A percentile compares a stretch with the other conserved stretches of the same genome.
phyloP scores from a whole-genome alignment of 257 asterid genomes.

The Nicotiana knightiana region DNA sequence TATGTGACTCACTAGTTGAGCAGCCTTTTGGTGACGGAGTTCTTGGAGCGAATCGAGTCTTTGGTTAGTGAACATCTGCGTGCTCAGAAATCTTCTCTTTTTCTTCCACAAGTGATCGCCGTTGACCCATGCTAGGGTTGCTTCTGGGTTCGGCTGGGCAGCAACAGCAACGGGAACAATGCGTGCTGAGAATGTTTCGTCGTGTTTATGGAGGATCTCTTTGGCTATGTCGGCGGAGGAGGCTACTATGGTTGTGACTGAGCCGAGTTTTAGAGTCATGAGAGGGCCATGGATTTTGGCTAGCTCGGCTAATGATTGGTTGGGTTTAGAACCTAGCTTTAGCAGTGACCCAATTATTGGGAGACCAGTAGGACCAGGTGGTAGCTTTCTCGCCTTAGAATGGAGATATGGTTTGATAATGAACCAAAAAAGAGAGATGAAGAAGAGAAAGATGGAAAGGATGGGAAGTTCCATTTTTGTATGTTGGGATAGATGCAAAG shows the following conservation, averaged over 20 bases:
- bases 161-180: background rate
- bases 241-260: background rate
- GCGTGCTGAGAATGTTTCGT: background rate
- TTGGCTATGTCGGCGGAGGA: slow-evolving; percentile 4
- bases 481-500: background rate
- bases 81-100: background rate
- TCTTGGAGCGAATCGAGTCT: background rate
- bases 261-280: slow-evolving; percentile 11
- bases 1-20: background rate
- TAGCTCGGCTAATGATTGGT: background rate
- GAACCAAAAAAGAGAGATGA: background rate
- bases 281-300: slow-evolving; percentile 1
- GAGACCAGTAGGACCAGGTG: slow-evolving; percentile 3
- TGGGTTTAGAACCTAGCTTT: background rate
- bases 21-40: background rate
- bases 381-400: background rate
- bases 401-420: background rate
- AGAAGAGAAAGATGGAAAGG: background rate
- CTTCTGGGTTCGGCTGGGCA: background rate
- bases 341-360: slow-evolving; percentile 1
- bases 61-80: background rate
- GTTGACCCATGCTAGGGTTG: background rate
- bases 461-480: background rate
- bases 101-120: background rate
- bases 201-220: slow-evolving; percentile 10